phyloP scores from a whole-genome alignment of 2,329 filamentous ascomycete species.

The Colletotrichum incanum region DNA sequence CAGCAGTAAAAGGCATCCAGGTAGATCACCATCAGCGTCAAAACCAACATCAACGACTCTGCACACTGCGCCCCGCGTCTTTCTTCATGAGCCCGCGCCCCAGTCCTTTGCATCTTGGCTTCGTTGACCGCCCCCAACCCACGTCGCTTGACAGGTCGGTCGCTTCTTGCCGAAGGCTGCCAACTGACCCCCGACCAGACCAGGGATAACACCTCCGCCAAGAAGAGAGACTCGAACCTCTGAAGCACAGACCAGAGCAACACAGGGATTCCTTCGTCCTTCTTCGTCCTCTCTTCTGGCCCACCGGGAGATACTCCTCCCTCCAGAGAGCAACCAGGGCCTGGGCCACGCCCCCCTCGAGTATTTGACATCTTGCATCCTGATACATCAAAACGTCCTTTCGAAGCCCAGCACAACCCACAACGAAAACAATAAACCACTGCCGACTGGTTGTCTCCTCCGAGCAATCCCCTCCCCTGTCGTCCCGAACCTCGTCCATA shows the following conservation, averaged over 20 bases:
- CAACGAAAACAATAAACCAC: background rate
- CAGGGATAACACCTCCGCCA: slow-evolving; percentile 31
- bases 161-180: slow-evolving; percentile 35
- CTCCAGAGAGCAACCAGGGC: slow-evolving; percentile 10
- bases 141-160: slow-evolving; percentile 29
- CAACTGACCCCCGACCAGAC: slow-evolving; percentile 13
- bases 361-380: slow-evolving; percentile 33
- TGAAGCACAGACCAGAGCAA: slow-evolving; percentile 40
- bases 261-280: slow-evolving; percentile 31
- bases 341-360: slow-evolving; percentile 6
- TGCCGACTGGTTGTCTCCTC: background rate
- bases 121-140: slow-evolving; percentile 37
- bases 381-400: slow-evolving; percentile 24
- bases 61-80: background rate
- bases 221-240: slow-evolving; percentile 26
- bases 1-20: background rate
- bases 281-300: slow-evolving; percentile 4
- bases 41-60: background rate
- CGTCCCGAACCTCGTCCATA: background rate
- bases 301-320: background rate
- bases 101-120: slow-evolving; percentile 23
- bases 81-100: background rate
- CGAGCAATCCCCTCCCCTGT: slow-evolving; percentile 1
- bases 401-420: slow-evolving; percentile 10
- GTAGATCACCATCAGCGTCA: background rate